Evolutionary conservation across 148 eudicot species (phyloP).

Genomic region (Camellia japonica): DNA sequence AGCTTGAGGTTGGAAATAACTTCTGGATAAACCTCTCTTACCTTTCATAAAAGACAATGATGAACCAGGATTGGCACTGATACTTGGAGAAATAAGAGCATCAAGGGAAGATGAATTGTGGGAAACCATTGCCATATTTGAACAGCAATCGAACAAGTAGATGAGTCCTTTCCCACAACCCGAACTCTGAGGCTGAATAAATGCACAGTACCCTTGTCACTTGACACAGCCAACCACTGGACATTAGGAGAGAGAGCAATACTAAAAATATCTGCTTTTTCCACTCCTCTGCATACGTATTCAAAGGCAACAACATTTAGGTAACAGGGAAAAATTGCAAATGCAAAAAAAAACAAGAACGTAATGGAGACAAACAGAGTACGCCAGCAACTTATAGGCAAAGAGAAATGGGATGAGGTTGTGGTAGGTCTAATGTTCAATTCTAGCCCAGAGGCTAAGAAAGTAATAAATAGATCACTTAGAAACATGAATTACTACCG

Average conservation of each 20-base stretch:
- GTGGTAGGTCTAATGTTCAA: neutral
- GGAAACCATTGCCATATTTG: constrained; percentile 39
- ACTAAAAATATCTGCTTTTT: constrained; percentile 76
- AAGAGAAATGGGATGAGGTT: neutral
- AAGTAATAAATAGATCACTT: too few species aligned
- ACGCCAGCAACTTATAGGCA: too few species aligned
- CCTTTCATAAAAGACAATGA: constrained; percentile 39
- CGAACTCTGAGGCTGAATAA: too few species aligned
- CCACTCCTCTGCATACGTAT: constrained; percentile 87
- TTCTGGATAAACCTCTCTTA: neutral
- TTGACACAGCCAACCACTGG: constrained; percentile 54
- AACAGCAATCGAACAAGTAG: constrained; percentile 38
- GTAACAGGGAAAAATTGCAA: too few species aligned
- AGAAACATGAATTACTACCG: too few species aligned
- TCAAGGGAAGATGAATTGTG: constrained; percentile 67
- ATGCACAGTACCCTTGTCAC: too few species aligned
- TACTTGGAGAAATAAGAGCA: constrained; percentile 53
- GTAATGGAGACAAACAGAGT: too few species aligned
- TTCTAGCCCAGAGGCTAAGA: neutral
- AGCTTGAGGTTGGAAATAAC: neutral
- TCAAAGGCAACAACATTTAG: neutral
- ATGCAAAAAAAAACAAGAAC: too few species aligned
- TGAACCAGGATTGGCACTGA: constrained; percentile 67
- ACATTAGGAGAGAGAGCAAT: constrained; percentile 76
- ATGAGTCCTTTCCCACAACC: constrained; percentile 18